A percentile compares a stretch with the other conserved stretches of the same genome.
Evolutionary conservation across 2,329 filamentous ascomycete species (phyloP).

Genomic region (Paecilomyces fulvus): DNA sequence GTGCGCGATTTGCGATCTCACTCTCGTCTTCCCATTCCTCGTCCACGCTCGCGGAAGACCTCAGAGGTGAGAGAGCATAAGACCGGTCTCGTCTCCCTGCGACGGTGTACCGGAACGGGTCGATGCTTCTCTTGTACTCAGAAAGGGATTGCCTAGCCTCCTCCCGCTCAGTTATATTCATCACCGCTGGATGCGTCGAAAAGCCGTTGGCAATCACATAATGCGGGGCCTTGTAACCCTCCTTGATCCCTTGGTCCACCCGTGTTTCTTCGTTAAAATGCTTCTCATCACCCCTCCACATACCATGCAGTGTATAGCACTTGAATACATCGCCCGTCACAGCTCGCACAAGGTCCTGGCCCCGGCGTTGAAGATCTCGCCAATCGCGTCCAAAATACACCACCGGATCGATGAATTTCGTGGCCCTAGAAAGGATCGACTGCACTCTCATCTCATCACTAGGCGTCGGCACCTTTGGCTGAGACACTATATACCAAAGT

Average conservation of each 20-base stretch:
- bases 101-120: neutral
- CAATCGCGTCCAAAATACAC: slow-evolving; percentile 4
- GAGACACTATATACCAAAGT: slow-evolving; percentile 11
- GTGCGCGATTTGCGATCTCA: neutral
- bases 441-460: slow-evolving; percentile 5
- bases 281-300: slow-evolving; percentile 7
- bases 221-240: neutral
- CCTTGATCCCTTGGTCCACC: slow-evolving; percentile 6
- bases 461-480: slow-evolving; percentile 6
- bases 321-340: slow-evolving; percentile 10
- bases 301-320: slow-evolving; percentile 16
- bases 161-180: neutral
- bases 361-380: neutral
- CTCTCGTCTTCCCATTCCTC: neutral
- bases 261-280: neutral
- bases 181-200: neutral
- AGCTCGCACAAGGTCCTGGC: slow-evolving; percentile 7
- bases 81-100: neutral
- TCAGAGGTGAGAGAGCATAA: neutral
- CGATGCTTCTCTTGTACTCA: neutral
- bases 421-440: slow-evolving; percentile 10
- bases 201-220: slow-evolving; percentile 11
- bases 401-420: slow-evolving; percentile 14
- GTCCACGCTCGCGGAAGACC: neutral
- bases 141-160: neutral